These are phyloP conservation scores for Vitellaria paradoxa DNA, from an alignment of 179 eudicot genomes.

Conservation along the genomic window DNA sequence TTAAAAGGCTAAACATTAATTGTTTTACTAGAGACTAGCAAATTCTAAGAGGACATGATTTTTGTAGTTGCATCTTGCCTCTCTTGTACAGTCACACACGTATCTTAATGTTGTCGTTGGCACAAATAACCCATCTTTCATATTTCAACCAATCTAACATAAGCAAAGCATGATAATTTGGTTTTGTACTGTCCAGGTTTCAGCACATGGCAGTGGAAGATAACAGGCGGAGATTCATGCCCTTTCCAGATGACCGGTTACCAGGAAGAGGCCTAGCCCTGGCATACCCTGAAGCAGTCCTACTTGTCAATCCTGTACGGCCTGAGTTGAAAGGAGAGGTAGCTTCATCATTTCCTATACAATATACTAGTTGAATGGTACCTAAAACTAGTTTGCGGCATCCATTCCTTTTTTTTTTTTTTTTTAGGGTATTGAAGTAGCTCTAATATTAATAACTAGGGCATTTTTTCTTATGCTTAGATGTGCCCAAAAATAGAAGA, in stretches of 20 bases:
- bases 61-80: no score
- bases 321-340: conserved; percentile 81
- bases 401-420: not conserved
- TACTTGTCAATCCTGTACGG: conserved; percentile 75
- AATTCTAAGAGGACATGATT: not conserved
- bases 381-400: not conserved
- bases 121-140: not conserved
- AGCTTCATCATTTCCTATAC: conserved; percentile 3
- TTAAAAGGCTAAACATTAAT: not conserved
- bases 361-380: not conserved
- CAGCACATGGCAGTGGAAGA: conserved; percentile 85
- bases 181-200: conserved; percentile 47
- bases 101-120: not conserved
- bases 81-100: not conserved
- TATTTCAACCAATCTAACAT: not conserved
- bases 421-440: no score
- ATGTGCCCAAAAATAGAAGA: not conserved
- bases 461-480: not conserved
- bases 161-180: not conserved
- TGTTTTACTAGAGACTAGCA: not conserved
- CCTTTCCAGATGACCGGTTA: conserved; percentile 82
- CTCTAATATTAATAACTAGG: no score
- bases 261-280: conserved; percentile 65
- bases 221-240: conserved; percentile 75
- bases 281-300: conserved; percentile 85